Evolutionary conservation across 176 grass and related monocot genomes (phyloP).

Genomic region (Avena insularis): DNA sequence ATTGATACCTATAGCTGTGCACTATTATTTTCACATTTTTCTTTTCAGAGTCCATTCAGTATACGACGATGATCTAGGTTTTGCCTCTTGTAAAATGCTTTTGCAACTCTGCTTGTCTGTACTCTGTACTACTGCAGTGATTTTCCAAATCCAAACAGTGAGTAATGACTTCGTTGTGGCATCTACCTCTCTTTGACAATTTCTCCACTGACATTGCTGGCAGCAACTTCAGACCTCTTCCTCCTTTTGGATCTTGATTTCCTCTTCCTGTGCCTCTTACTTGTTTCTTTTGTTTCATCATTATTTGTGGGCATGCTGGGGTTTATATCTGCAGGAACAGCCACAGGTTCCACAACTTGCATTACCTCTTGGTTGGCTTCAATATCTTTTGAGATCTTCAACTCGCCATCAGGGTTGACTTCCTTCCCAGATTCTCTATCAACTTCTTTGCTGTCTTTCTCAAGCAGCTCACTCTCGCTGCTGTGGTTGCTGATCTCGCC

Average conservation of each 20-base stretch:
- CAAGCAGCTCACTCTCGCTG: constrained; percentile 57
- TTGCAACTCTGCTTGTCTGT: constrained; percentile 24
- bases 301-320: constrained; percentile 41
- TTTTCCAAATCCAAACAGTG: constrained; percentile 23
- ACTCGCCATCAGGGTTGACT: constrained; percentile 46
- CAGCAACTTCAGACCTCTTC: constrained; percentile 37
- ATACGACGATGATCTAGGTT: constrained; percentile 19
- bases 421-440: constrained; percentile 42
- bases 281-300: constrained; percentile 47
- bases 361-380: constrained; percentile 47
- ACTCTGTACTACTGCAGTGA: constrained; percentile 10
- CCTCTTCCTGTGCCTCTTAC: constrained; percentile 53
- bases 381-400: constrained; percentile 34
- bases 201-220: constrained; percentile 31
- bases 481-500: constrained; percentile 34
- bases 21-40: constrained; percentile 27
- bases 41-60: constrained; percentile 20
- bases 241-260: constrained; percentile 56
- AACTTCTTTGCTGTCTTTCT: constrained; percentile 40
- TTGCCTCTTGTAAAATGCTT: constrained; percentile 32
- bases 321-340: constrained; percentile 36
- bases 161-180: constrained; percentile 1
- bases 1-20: constrained; percentile 16
- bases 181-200: constrained; percentile 37
- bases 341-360: constrained; percentile 17